These are phyloP conservation scores for Didymellaceae sp. DNA, from an alignment of 2,329 filamentous ascomycete species.

Conservation along the genomic window DNA sequence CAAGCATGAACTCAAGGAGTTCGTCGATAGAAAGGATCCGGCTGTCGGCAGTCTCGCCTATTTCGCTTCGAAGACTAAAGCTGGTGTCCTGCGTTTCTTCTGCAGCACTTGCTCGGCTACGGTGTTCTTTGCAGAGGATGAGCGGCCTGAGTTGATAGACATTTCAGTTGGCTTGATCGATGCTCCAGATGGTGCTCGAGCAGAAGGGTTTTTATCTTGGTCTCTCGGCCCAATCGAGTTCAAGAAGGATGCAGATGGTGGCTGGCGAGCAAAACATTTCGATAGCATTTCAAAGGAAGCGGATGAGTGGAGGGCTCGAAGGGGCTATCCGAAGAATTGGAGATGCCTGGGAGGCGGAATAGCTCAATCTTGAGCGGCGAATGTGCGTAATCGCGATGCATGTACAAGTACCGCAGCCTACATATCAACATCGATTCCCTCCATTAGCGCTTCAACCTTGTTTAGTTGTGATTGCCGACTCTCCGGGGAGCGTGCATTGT, in stretches of 20 bases:
- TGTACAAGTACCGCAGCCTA: too few species aligned
- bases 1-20: conserved; percentile 43
- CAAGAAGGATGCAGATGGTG: conserved; percentile 46
- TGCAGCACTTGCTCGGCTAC: conserved; percentile 57
- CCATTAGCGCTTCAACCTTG: too few species aligned
- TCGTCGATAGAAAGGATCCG: conserved; percentile 46
- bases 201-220: conserved; percentile 56
- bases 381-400: background rate
- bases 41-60: conserved; percentile 53
- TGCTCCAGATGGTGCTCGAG: conserved; percentile 55
- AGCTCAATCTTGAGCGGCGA: background rate
- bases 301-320: conserved; percentile 46
- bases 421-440: too few species aligned
- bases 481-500: too few species aligned
- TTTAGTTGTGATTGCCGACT: too few species aligned
- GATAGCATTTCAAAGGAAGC: conserved; percentile 41
- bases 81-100: conserved; percentile 57
- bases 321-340: conserved; percentile 47
- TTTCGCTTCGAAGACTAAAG: conserved; percentile 50
- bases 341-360: conserved; percentile 18
- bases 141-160: conserved; percentile 51
- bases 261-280: conserved; percentile 52
- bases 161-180: conserved; percentile 56
- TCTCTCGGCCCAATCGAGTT: conserved; percentile 39
- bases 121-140: conserved; percentile 55